Conservation (phyloP, 176 grass and related monocot genomes). For the Microstegium vimineum region DNA sequence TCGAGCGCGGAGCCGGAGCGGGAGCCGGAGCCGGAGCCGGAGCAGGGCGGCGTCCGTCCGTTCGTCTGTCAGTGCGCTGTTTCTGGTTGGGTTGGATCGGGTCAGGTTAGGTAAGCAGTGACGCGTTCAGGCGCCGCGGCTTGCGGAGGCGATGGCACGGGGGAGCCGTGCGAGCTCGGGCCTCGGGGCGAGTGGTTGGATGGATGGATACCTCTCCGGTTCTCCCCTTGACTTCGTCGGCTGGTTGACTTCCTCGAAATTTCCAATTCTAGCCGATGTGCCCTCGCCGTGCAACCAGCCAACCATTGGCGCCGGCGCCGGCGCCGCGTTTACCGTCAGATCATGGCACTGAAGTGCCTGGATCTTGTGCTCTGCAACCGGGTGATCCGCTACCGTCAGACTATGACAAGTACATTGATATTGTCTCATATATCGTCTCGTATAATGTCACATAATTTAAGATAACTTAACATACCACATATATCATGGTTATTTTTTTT, state of each 20-base stretch:
- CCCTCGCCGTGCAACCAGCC: too few species aligned
- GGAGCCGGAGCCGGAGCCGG: too few species aligned
- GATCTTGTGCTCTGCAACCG: not conserved
- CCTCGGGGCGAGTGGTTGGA: not conserved
- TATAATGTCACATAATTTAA: too few species aligned
- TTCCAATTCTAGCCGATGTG: not conserved
- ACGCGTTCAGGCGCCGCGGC: constrained; percentile 23
- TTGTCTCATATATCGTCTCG: too few species aligned
- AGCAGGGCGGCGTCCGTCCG: not conserved
- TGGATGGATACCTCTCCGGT: not conserved
- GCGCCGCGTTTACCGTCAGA: too few species aligned
- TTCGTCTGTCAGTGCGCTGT: constrained; percentile 8
- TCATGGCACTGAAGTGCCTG: too few species aligned
- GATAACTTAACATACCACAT: too few species aligned
- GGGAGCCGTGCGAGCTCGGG: not conserved
- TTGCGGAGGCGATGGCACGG: not conserved
- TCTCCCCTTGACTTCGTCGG: not conserved
- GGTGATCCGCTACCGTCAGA: not conserved
- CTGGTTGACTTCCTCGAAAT: not conserved
- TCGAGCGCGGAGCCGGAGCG: too few species aligned
- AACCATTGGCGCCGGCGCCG: too few species aligned
- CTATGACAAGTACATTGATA: too few species aligned
- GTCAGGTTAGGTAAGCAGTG: constrained; percentile 42
- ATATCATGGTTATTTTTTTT: too few species aligned
- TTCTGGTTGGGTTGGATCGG: not conserved